Evolutionary conservation across 352 stramenopile species (phyloP).

Genomic region (Globisporangium spiculum): DNA sequence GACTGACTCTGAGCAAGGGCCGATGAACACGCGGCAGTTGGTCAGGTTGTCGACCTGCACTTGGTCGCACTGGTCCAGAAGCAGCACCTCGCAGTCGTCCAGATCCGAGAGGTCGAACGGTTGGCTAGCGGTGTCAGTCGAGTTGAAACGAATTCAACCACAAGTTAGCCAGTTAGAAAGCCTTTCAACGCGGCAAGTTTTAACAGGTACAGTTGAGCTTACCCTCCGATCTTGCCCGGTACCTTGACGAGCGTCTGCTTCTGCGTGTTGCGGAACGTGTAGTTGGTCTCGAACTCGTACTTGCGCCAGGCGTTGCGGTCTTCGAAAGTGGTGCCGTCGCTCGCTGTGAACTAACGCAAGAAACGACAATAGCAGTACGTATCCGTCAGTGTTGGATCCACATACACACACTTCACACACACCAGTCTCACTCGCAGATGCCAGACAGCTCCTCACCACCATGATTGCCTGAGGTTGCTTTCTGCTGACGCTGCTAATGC

Average conservation of each 20-base stretch:
- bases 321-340: conserved; percentile 85
- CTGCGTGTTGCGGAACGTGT: conserved; percentile 88
- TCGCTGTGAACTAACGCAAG: conserved; percentile 61
- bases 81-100: conserved; percentile 70
- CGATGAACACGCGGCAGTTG: conserved; percentile 83
- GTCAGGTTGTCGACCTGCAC: conserved; percentile 89
- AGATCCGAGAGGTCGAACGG: conserved; percentile 88
- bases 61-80: conserved; percentile 89
- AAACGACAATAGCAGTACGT: not conserved
- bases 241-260: conserved; percentile 78
- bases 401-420: too few relatives aligned
- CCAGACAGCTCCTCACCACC: too few relatives aligned
- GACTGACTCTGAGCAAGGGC: conserved; percentile 81
- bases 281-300: conserved; percentile 92
- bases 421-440: too few relatives aligned
- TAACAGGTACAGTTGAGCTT: not conserved
- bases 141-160: too few relatives aligned
- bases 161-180: too few relatives aligned
- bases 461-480: too few relatives aligned
- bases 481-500: too few relatives aligned
- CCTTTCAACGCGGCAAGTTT: too few relatives aligned
- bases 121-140: conserved; percentile 29
- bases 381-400: too few relatives aligned
- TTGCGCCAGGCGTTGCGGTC: conserved; percentile 78
- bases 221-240: conserved; percentile 77